Base-by-base conservation (phyloP, 352 stramenopile genomes). In the Blastocystis sp. region DNA sequence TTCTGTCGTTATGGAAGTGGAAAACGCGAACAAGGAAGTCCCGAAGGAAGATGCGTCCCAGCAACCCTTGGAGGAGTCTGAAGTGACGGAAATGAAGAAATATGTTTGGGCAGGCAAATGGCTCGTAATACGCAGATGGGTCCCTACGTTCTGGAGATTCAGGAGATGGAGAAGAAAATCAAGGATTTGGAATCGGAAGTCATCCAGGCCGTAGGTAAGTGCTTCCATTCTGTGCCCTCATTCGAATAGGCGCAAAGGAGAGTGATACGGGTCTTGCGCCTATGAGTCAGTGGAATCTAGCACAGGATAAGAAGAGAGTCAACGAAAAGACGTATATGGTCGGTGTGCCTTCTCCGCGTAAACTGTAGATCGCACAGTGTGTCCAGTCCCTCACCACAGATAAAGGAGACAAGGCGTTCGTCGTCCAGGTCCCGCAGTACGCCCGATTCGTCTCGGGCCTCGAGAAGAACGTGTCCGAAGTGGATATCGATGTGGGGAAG, bases 361-460 rank as follows among this genome's bases (percentile, higher is more conserved):
- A 69, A 21, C 79, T 93, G 41, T 91, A 95, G 90, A 96, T 99
- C 38, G 97, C 97, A 34, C 92, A 96, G 61, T 99, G 96, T 91
- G 96, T 94, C 52, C 95, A 97, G 89, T 96, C 96, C 89, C 97
- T 98, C 86, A 95, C 97, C 88, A 93, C 93, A 23, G 94, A 92
- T 59, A 90, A 74, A 67, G 93, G 95, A 78, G 94, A 98, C 67
- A 95, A 95, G 90, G 98, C 99, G 91, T 99, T 99, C 92, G 96
- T 99, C 70, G 98, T 99, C 89, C 98, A 99, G 91, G 95, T 99
- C 88, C 98, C 98, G 90, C 96, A 99, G 91, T 99, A 99, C 92
- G 97, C 97, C 88, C 99, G 99, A 91, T 99, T 98, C 90, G 97
- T 99, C 21, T 97, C 98, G 17, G 96, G 95, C 2, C 90, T 99